These are phyloP conservation scores for Venturiaceae sp. DNA, from an alignment of 2,329 filamentous ascomycete species.

Conservation along the genomic window DNA sequence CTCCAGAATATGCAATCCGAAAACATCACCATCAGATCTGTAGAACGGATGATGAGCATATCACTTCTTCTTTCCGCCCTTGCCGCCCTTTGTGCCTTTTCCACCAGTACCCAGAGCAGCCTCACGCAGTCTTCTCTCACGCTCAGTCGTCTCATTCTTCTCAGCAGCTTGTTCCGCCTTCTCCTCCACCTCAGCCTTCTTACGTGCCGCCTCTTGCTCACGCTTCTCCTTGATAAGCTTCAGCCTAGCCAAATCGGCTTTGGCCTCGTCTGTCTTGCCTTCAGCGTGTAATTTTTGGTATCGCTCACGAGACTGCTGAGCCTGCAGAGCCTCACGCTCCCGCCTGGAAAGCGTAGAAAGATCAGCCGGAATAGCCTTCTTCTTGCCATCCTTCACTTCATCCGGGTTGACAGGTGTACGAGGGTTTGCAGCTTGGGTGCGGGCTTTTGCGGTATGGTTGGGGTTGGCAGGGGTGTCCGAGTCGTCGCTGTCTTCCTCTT, in stretches of 20 bases:
- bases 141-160: constrained; percentile 37
- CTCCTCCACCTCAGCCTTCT: constrained; percentile 56
- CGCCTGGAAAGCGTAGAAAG: constrained; percentile 51
- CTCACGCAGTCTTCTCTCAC: constrained; percentile 30
- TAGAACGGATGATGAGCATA: neutral
- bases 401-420: constrained; percentile 46
- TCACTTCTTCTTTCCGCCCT: constrained; percentile 10
- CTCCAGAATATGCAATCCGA: neutral
- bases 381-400: constrained; percentile 44
- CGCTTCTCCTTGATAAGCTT: constrained; percentile 76
- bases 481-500: constrained; percentile 45
- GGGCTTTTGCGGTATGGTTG: constrained; percentile 63
- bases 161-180: constrained; percentile 46
- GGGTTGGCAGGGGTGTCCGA: constrained; percentile 76
- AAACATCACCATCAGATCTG: neutral
- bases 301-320: constrained; percentile 76
- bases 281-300: constrained; percentile 88
- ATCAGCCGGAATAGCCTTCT: constrained; percentile 19
- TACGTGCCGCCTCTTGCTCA: constrained; percentile 71
- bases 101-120: constrained; percentile 6
- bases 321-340: constrained; percentile 73
- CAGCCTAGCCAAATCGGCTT: constrained; percentile 77
- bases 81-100: neutral
- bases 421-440: constrained; percentile 54
- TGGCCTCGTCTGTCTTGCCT: constrained; percentile 94